Evolutionary conservation across 192 early-diverging fungal genomes (phyloP).

Genomic region (Powellomyces hirtus): DNA sequence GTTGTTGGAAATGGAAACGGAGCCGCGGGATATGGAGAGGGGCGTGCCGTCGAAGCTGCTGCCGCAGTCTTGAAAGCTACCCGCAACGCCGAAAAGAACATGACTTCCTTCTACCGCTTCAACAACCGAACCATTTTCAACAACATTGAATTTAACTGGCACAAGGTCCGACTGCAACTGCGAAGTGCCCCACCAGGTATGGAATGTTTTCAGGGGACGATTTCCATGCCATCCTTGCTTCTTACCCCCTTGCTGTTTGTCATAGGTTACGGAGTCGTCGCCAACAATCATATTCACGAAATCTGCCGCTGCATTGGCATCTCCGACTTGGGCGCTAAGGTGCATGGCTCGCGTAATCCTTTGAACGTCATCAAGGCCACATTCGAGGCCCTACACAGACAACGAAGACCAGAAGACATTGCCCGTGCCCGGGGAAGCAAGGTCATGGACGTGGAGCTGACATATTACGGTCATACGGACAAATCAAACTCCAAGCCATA

Average conservation of each 20-base stretch:
- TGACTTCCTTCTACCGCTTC: conserved; percentile 82
- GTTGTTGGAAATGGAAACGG: conserved; percentile 94
- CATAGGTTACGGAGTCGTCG: conserved; percentile 91
- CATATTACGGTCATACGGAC: conserved; percentile 76
- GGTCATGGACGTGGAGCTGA: conserved; percentile 85
- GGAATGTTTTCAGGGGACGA: not conserved
- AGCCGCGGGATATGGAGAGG: conserved; percentile 90
- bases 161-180: conserved; percentile 77
- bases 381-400: conserved; percentile 81
- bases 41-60: conserved; percentile 74
- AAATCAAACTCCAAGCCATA: too few relatives aligned
- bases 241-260: not conserved
- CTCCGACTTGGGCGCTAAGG: conserved; percentile 86
- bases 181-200: conserved; percentile 83
- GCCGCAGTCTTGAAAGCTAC: conserved; percentile 87
- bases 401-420: conserved; percentile 82
- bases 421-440: conserved; percentile 83
- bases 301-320: conserved; percentile 91
- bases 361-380: conserved; percentile 98
- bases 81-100: conserved; percentile 79
- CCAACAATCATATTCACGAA: conserved; percentile 92
- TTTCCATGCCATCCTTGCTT: not conserved
- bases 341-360: conserved; percentile 87
- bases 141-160: conserved; percentile 87
- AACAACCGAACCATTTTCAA: conserved; percentile 89